Conservation (phyloP, 140 eudicot species). For the Cichorium intybus region DNA sequence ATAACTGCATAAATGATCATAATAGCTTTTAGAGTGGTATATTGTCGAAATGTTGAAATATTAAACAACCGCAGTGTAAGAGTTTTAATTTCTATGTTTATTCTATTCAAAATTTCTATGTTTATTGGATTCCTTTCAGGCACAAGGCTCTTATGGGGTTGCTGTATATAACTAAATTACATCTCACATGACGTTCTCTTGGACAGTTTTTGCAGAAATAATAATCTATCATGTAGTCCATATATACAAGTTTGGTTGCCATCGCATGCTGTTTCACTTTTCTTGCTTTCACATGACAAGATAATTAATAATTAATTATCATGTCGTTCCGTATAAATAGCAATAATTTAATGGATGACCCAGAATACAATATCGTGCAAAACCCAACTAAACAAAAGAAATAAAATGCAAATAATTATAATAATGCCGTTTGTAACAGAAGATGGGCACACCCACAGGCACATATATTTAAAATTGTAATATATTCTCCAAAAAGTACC, state of each 20-base stretch:
- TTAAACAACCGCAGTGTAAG: too few relatives aligned
- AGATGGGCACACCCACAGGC: constrained; percentile 23
- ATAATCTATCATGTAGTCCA: background rate
- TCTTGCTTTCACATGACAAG: constrained; percentile 21
- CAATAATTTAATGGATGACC: background rate
- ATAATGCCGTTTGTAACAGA: constrained; percentile 11
- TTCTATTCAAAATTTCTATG: background rate
- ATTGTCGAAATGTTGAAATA: too few relatives aligned
- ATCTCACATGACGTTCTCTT: too few relatives aligned
- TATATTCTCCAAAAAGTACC: background rate
- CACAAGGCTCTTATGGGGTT: too few relatives aligned
- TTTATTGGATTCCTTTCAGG: background rate
- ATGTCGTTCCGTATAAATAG: background rate
- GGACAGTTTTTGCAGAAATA: too few relatives aligned
- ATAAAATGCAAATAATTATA: background rate
- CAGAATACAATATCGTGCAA: background rate
- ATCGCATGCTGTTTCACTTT: background rate
- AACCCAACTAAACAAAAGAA: background rate
- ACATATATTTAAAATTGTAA: constrained; percentile 3
- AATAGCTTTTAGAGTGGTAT: too few relatives aligned
- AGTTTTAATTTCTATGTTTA: too few relatives aligned
- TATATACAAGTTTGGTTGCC: background rate
- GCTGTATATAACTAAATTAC: too few relatives aligned
- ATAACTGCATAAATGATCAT: too few relatives aligned
- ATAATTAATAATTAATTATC: too few relatives aligned